Evolutionary conservation across 495 filamentous ascomycete genomes (phyloP), one percentile per base, ranked within the genome.

Genomic region (Letharia columbiana): DNA sequence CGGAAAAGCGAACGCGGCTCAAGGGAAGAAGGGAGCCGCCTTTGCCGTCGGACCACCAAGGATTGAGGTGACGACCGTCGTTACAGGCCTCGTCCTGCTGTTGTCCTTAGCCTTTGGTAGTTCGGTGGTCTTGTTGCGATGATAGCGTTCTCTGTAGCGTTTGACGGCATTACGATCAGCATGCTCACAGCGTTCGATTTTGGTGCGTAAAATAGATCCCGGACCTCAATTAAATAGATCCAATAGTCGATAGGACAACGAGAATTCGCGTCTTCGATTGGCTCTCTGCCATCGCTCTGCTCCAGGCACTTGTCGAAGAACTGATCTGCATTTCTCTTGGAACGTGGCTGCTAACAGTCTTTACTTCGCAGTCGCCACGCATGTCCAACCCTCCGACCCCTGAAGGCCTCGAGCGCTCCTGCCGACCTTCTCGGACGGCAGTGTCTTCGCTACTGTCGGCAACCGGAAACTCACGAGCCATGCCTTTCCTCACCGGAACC

Each of bases 51-150:
- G 56, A 15, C 41, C 66, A 28, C 66, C 66, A 50, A 47, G 62
- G 23, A 18, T 65, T 13, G 56, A 37, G 17, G 62, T 62, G 37
- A 56, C 61, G 23, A 67, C 66, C 33, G 31, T 59, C 23, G 12
- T 60, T 20, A 63, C 66, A 18, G 66, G 66, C 49, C 23, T 68
- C 15, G 54, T 68, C 33, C 33, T 54, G 33, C 28, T 64, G 4
- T 59, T 61, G 15, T 68, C 66, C 35, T 52, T 65, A 4, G 20
- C 64, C 11, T 65, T 65, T 65, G 63, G 63, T 23, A 50, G 63
- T 13, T 65, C 63, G 10, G n/a, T 60, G 12, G 54, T 65, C 17
- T 60, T 65, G 13, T 49, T 65, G 42, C 42, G 37, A 17, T 65
- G 42, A 1, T 40, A 47, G 40, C 28, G 2, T 35, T 35, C 17